Conservation (phyloP, 305 asterid genomes). For the Fraxinus angustifolia region DNA sequence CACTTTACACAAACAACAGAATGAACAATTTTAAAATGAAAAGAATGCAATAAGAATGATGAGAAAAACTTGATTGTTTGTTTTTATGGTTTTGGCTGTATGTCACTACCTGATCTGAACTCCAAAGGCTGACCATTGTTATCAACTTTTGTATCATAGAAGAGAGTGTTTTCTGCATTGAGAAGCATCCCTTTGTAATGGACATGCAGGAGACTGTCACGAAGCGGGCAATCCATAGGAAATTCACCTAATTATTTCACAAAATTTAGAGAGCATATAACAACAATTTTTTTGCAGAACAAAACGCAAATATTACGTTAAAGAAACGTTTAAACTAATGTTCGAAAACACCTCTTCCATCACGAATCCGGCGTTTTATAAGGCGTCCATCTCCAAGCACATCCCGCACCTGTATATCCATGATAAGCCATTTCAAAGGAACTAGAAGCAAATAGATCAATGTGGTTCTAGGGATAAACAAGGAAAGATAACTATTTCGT, state of each 20-base stretch:
- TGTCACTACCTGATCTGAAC: conserved; percentile 98
- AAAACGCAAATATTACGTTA: conserved; percentile 15
- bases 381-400: conserved; percentile 98
- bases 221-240: conserved; percentile 99
- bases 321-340: neutral
- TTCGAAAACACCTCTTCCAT: conserved; percentile 72
- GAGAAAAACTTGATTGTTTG: no score
- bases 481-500: neutral
- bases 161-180: conserved; percentile 69
- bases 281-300: conserved; percentile 12
- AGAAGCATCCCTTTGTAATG: conserved; percentile 93
- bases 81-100: no score
- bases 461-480: neutral
- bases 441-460: conserved; percentile 6
- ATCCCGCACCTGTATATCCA: conserved; percentile 71
- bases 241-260: conserved; percentile 71
- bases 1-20: neutral
- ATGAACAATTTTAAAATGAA: neutral
- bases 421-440: conserved; percentile 19
- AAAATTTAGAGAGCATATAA: conserved; percentile 22
- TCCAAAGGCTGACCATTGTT: conserved; percentile 77
- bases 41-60: neutral
- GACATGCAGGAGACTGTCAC: conserved; percentile 77
- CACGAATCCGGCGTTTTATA: conserved; percentile 79
- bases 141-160: conserved; percentile 73